These are phyloP conservation scores for Nicotiana rustica DNA, from an alignment of 305 asterid genomes.

Conservation along the genomic window DNA sequence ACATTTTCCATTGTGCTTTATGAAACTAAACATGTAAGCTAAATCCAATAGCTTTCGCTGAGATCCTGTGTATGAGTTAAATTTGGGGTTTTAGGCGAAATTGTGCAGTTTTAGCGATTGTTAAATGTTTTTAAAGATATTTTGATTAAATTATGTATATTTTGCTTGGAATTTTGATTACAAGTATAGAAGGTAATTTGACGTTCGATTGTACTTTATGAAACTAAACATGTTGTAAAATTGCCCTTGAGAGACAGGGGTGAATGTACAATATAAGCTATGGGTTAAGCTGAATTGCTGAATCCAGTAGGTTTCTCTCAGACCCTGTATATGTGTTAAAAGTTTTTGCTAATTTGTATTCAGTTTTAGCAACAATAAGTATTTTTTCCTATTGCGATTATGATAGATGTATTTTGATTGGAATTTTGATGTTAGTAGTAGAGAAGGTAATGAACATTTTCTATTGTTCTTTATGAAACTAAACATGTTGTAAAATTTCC, in stretches of 20 bases:
- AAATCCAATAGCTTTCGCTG: too few species aligned
- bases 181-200: neutral
- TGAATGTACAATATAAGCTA: too few species aligned
- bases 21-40: too few species aligned
- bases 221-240: constrained; percentile 9
- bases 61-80: too few species aligned
- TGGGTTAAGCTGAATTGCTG: too few species aligned
- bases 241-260: neutral
- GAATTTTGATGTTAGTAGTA: neutral
- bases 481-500: neutral
- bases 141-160: neutral
- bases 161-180: neutral
- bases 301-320: too few species aligned
- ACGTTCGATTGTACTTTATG: neutral
- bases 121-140: neutral
- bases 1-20: neutral
- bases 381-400: neutral
- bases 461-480: neutral
- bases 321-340: too few species aligned
- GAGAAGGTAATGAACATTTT: neutral
- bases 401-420: neutral
- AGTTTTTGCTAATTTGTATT: neutral
- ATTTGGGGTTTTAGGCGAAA: neutral
- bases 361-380: neutral
- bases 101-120: neutral